These are phyloP conservation scores for Aphanomyces cochlioides DNA, from an alignment of 352 stramenopile species.

Conservation along the genomic window DNA sequence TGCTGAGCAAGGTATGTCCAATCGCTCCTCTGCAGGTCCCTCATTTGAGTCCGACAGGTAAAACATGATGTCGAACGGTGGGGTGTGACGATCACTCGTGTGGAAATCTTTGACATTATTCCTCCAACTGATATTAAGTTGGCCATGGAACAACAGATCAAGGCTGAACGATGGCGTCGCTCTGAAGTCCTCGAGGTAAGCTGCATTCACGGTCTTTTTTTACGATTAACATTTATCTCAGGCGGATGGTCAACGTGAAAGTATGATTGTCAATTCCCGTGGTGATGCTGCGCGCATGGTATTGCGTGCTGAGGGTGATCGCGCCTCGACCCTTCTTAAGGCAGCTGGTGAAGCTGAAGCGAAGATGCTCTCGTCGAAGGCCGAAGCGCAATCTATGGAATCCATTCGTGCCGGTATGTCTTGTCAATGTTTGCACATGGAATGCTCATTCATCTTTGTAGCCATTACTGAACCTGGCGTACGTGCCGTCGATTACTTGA, in stretches of 20 bases:
- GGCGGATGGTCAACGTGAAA: constrained; percentile 38
- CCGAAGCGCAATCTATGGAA: constrained; percentile 37
- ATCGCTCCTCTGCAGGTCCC: background rate
- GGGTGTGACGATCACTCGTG: constrained; percentile 39
- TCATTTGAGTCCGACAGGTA: constrained; percentile 29
- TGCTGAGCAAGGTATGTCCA: constrained; percentile 26
- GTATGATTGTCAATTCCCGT: constrained; percentile 34
- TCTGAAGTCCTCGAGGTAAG: constrained; percentile 35
- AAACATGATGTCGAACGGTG: constrained; percentile 38
- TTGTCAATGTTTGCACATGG: background rate
- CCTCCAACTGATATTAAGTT: constrained; percentile 37
- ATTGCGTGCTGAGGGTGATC: constrained; percentile 36
- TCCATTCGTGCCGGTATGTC: constrained; percentile 31
- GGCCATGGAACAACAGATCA: constrained; percentile 42
- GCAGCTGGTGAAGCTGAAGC: constrained; percentile 36
- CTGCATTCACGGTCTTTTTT: background rate
- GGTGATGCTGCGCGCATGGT: constrained; percentile 36
- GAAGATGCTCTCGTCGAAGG: constrained; percentile 37
- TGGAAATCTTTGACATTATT: constrained; percentile 44
- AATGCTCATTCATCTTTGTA: constrained; percentile 14
- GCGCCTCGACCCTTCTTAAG: constrained; percentile 32
- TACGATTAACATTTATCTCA: background rate
- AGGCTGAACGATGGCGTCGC: constrained; percentile 35
- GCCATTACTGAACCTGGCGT: constrained; percentile 35
- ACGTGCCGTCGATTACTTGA: constrained; percentile 35